Percentiles rank a stretch among this genome's conserved stretches.
Conservation (phyloP, 352 stramenopile species). For the Pythium rhizo-oryzae region DNA sequence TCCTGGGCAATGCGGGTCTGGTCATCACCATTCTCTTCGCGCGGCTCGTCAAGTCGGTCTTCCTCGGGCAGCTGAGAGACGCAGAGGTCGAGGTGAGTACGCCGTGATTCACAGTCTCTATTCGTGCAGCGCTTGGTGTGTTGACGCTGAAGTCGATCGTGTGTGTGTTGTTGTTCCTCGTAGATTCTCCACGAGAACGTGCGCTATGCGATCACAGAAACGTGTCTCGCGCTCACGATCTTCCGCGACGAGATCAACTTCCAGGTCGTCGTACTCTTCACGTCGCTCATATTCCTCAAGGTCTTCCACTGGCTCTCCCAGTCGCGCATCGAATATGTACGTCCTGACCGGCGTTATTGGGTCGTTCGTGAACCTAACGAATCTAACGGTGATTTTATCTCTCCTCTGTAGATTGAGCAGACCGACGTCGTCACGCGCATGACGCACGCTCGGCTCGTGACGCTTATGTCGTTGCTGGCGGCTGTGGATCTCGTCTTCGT, state of each 20-base stretch:
- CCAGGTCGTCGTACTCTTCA: conserved; percentile 95
- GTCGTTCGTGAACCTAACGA: background rate
- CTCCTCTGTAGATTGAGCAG: conserved; percentile 78
- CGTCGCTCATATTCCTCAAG: conserved; percentile 96
- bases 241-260: conserved; percentile 98
- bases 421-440: conserved; percentile 77
- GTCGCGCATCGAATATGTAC: conserved; percentile 87
- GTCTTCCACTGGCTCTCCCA: conserved; percentile 93
- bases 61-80: conserved; percentile 81
- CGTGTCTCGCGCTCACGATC: conserved; percentile 98
- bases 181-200: conserved; percentile 96
- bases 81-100: conserved; percentile 78
- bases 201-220: conserved; percentile 98
- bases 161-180: background rate
- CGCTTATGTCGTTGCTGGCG: conserved; percentile 88
- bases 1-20: conserved; percentile 95
- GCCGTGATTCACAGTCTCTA: background rate
- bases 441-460: conserved; percentile 86
- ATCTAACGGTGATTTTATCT: background rate
- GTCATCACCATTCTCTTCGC: conserved; percentile 86
- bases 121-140: background rate
- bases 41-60: conserved; percentile 84
- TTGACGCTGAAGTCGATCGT: background rate
- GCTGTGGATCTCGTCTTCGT: conserved; percentile 90
- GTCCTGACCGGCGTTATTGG: conserved; percentile 13